Percentiles rank a stretch among this genome's conserved stretches.
These are phyloP conservation scores for Backusella tarrabulga DNA, from an alignment of 192 early-diverging fungal species.

Conservation along the genomic window DNA sequence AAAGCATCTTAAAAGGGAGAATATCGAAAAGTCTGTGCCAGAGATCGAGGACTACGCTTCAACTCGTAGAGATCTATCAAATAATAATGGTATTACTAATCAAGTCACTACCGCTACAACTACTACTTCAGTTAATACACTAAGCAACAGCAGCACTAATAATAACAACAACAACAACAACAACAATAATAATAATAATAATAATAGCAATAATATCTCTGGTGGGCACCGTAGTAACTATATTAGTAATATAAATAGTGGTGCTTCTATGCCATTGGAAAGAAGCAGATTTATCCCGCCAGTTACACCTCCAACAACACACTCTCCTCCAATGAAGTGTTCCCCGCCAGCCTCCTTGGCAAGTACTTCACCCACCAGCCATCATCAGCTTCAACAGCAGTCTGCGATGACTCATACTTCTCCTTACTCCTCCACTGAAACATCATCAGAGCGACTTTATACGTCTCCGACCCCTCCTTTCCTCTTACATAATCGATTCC, in stretches of 20 bases:
- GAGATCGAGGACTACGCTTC: slow-evolving; percentile 2
- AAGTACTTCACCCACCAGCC: not conserved
- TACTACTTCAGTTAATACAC: not conserved
- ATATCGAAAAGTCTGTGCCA: not conserved
- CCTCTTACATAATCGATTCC: not conserved
- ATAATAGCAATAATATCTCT: not conserved
- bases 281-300: not conserved
- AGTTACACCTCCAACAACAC: not conserved
- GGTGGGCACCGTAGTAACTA: not conserved
- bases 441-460: not conserved
- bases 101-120: not conserved
- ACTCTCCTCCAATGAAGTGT: not conserved
- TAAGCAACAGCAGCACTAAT: not conserved
- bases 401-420: not conserved
- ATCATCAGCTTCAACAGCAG: not conserved
- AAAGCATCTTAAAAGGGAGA: not conserved
- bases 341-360: not conserved
- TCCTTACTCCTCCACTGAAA: not conserved
- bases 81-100: not conserved
- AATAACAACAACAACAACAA: not conserved
- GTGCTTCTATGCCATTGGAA: slow-evolving; percentile 3
- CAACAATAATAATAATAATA: not conserved
- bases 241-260: slow-evolving; percentile 3
- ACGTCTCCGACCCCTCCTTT: not conserved
- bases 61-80: not conserved